Percentiles rank a stretch among this genome's conserved stretches.
Conservation (phyloP, 2,329 filamentous ascomycete genomes). For the Phaeoacremonium minimum region DNA sequence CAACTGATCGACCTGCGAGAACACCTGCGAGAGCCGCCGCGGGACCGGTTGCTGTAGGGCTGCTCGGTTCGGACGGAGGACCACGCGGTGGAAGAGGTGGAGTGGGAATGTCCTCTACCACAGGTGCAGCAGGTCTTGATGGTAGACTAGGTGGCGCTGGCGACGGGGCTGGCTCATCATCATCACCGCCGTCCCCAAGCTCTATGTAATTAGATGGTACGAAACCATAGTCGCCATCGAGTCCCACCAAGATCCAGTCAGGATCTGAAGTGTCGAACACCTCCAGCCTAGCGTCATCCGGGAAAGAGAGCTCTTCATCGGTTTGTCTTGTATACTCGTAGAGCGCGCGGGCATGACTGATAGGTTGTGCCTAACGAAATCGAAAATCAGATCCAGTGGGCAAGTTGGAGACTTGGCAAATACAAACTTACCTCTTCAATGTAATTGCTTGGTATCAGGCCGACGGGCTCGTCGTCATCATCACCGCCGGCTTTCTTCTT, state of each 20-base stretch:
- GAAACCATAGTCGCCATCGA: constrained; percentile 85
- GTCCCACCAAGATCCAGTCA: constrained; percentile 92
- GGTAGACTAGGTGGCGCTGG: constrained; percentile 30
- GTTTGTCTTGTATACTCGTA: constrained; percentile 97
- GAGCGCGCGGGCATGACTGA: constrained; percentile 76
- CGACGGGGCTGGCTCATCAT: constrained; percentile 33
- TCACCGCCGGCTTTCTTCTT: constrained; percentile 83
- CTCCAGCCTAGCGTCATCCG: constrained; percentile 76
- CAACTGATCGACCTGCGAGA: constrained; percentile 41
- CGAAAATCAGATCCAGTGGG: constrained; percentile 1
- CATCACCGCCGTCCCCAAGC: constrained; percentile 39
- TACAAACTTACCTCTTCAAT: constrained; percentile 73
- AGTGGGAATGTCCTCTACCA: constrained; percentile 28
- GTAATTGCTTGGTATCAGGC: constrained; percentile 91
- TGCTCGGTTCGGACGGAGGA: constrained; percentile 21
- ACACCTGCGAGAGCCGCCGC: constrained; percentile 53
- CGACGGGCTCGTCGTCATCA: constrained; percentile 87
- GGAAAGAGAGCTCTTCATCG: constrained; percentile 94
- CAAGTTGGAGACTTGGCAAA: neutral
- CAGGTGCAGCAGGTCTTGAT: constrained; percentile 28
- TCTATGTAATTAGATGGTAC: constrained; percentile 97
- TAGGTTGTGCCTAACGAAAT: constrained; percentile 47
- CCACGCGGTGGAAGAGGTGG: constrained; percentile 33
- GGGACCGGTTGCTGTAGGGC: constrained; percentile 35
- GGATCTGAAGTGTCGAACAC: constrained; percentile 90